Conservation (phyloP, 805 yeast genomes). For the Cyberlindnera saturnus region DNA sequence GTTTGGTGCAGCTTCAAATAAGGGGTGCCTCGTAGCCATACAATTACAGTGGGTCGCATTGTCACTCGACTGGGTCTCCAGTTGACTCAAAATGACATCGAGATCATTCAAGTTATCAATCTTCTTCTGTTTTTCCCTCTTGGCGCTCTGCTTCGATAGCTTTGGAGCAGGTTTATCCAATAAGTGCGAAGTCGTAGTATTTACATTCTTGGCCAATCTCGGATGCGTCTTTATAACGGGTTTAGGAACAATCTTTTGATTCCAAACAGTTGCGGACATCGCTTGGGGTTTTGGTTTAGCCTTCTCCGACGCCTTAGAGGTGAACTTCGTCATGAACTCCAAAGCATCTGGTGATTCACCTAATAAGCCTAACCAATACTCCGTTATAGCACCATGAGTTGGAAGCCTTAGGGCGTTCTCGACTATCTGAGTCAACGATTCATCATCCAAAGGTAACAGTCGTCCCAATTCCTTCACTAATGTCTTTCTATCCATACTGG, state of each 20-base stretch:
- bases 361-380: conserved; percentile 47
- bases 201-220: conserved; percentile 6
- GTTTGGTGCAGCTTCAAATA: conserved; percentile 87
- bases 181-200: conserved; percentile 42
- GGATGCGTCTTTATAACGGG: conserved; percentile 3
- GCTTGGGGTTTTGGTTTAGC: background rate
- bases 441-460: conserved; percentile 54
- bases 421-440: conserved; percentile 47
- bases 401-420: conserved; percentile 44
- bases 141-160: conserved; percentile 26
- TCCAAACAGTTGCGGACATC: conserved; percentile 5
- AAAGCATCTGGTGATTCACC: conserved; percentile 53
- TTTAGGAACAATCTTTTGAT: conserved; percentile 1
- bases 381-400: conserved; percentile 40
- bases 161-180: conserved; percentile 31
- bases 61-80: conserved; percentile 34
- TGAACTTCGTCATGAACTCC: conserved; percentile 40
- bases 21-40: conserved; percentile 82
- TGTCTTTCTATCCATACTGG: conserved; percentile 1
- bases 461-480: conserved; percentile 18
- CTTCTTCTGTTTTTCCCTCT: conserved; percentile 35
- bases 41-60: conserved; percentile 54
- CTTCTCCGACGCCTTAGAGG: conserved; percentile 17
- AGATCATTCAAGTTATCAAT: conserved; percentile 57
- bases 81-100: conserved; percentile 51